A percentile compares a stretch with the other conserved stretches of the same genome.
These are phyloP conservation scores for Saturnispora gosingensis DNA, from an alignment of 805 yeast species.

Conservation along the genomic window DNA sequence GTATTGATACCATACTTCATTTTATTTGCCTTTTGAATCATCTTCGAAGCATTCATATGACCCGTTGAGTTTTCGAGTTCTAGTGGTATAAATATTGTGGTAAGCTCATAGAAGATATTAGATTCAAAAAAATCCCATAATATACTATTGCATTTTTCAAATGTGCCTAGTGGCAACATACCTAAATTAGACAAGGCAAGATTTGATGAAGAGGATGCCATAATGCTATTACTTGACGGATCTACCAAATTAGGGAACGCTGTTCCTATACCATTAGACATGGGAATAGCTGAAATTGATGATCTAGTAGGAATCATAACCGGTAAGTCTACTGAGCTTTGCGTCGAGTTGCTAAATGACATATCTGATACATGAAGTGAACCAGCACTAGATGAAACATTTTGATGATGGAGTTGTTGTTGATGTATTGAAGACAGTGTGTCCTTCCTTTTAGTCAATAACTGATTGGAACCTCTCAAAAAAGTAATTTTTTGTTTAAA, in stretches of 20 bases:
- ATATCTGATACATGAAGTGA: slow-evolving; percentile 4
- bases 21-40: slow-evolving; percentile 7
- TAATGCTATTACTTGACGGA: not conserved
- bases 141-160: slow-evolving; percentile 11
- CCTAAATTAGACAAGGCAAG: slow-evolving; percentile 4
- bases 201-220: not conserved
- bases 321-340: slow-evolving; percentile 9
- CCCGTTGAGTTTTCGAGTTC: slow-evolving; percentile 12
- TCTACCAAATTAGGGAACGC: slow-evolving; percentile 2
- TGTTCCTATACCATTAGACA: slow-evolving; percentile 1
- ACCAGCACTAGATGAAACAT: not conserved
- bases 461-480: slow-evolving; percentile 24
- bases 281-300: not conserved
- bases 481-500: slow-evolving; percentile 23
- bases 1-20: slow-evolving; percentile 6
- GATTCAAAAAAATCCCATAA: slow-evolving; percentile 13
- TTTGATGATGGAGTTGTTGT: not conserved
- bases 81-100: slow-evolving; percentile 10
- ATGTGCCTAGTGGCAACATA: slow-evolving; percentile 10
- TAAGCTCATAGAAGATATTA: slow-evolving; percentile 8
- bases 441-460: slow-evolving; percentile 17
- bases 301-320: slow-evolving; percentile 7
- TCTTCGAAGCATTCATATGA: slow-evolving; percentile 6
- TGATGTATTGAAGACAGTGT: slow-evolving; percentile 4
- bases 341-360: not conserved